Percentiles rank a stretch among this genome's conserved stretches.
These are phyloP conservation scores for Hortaea werneckii DNA, from an alignment of 2,329 filamentous ascomycete species.

Conservation along the genomic window DNA sequence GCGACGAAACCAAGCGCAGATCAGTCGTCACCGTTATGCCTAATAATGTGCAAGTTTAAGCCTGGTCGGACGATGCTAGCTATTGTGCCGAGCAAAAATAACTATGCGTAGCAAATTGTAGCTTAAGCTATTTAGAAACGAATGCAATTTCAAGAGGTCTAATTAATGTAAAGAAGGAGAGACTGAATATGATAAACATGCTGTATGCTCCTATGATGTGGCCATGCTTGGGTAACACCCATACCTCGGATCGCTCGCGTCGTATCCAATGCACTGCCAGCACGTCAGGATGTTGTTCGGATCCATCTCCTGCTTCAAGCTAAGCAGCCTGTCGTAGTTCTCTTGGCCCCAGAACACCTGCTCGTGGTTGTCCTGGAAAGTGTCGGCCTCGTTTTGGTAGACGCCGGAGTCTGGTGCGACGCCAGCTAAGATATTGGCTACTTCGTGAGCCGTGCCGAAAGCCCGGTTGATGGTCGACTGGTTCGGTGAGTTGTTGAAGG, in stretches of 20 bases:
- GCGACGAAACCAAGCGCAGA: no score
- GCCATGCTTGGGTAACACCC: conserved; percentile 8
- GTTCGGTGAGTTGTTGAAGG: conserved; percentile 7
- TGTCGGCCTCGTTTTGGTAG: conserved; percentile 17
- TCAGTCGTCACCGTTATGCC: no score
- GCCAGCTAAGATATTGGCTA: conserved; percentile 5
- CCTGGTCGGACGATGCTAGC: no score
- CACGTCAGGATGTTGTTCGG: conserved; percentile 15
- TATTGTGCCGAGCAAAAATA: no score
- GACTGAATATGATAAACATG: no score
- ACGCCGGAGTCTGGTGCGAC: conserved; percentile 11
- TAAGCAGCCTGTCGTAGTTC: conserved; percentile 12
- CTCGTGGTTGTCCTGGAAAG: conserved; percentile 10
- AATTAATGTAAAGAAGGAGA: no score
- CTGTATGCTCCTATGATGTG: no score
- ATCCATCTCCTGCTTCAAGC: conserved; percentile 14
- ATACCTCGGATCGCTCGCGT: conserved; percentile 11
- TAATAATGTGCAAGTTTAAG: no score
- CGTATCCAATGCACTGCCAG: conserved; percentile 13
- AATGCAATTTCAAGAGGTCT: no score
- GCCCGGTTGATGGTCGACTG: conserved; percentile 2
- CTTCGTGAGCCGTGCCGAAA: conserved; percentile 7
- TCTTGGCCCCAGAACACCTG: conserved; percentile 11
- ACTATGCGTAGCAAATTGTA: no score
- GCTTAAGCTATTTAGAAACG: no score